Evolutionary conservation across 208 protist genomes (phyloP).

Genomic region (Zelonia costaricensis): DNA sequence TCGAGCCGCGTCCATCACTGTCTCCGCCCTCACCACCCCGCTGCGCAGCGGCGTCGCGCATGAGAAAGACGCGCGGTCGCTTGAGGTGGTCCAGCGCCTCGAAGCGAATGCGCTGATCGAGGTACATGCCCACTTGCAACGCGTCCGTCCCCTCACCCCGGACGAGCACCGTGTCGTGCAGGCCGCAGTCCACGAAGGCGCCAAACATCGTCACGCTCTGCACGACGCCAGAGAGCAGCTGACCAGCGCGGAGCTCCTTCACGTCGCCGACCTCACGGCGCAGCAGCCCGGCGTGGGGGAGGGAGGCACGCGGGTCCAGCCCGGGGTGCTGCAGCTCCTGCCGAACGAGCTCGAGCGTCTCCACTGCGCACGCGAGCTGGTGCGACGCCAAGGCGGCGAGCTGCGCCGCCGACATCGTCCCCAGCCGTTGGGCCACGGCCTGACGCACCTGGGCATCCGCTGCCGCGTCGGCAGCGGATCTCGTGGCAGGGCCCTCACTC

Average conservation of each 20-base stretch:
- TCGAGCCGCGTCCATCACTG: not conserved
- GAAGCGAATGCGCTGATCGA: slow-evolving; percentile 44
- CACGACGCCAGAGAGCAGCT: slow-evolving; percentile 64
- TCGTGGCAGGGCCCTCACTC: not conserved
- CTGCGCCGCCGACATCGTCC: slow-evolving; percentile 13
- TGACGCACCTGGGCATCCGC: slow-evolving; percentile 11
- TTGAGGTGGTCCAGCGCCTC: slow-evolving; percentile 53
- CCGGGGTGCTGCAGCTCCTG: slow-evolving; percentile 62
- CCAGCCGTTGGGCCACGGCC: slow-evolving; percentile 16
- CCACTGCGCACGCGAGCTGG: slow-evolving; percentile 51
- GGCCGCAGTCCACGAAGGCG: slow-evolving; percentile 82
- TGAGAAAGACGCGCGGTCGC: slow-evolving; percentile 44
- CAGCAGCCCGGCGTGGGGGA: slow-evolving; percentile 76
- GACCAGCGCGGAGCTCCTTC: slow-evolving; percentile 46
- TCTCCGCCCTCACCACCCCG: not conserved
- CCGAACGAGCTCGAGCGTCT: slow-evolving; percentile 62
- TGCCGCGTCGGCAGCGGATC: not conserved
- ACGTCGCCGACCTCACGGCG: slow-evolving; percentile 43
- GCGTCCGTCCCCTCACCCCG: slow-evolving; percentile 47
- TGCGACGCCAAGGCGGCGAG: slow-evolving; percentile 20
- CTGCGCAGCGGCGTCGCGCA: slow-evolving; percentile 6
- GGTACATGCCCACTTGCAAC: slow-evolving; percentile 53
- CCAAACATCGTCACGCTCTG: slow-evolving; percentile 82
- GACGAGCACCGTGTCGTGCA: slow-evolving; percentile 77
- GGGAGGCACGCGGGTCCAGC: slow-evolving; percentile 66